These are phyloP conservation scores for Globisporangium middletonii DNA, from an alignment of 352 stramenopile genomes.

Conservation along the genomic window DNA sequence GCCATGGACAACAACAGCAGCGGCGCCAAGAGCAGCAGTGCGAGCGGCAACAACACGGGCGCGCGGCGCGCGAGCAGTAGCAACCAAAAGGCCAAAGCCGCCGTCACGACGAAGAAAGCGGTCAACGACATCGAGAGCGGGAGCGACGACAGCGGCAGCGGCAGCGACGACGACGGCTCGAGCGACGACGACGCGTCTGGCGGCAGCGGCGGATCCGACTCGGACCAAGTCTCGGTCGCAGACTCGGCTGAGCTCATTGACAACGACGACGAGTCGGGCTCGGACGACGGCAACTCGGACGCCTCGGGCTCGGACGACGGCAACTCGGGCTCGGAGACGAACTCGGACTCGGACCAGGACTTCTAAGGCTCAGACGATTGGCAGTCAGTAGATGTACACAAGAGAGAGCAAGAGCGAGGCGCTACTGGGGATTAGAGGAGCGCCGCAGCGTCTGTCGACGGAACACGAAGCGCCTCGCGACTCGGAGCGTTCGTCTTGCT, in stretches of 20 bases:
- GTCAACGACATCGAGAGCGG: conserved; percentile 35
- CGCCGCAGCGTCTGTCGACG: no score
- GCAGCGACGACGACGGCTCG: conserved; percentile 38
- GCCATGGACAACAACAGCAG: conserved; percentile 37
- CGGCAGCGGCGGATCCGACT: conserved; percentile 41
- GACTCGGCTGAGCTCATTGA: conserved; percentile 80
- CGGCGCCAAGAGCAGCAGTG: conserved; percentile 16
- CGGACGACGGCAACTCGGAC: conserved; percentile 41
- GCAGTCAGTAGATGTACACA: neutral
- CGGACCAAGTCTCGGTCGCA: conserved; percentile 76
- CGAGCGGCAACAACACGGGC: conserved; percentile 5
- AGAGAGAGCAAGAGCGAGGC: neutral
- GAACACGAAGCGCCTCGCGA: no score
- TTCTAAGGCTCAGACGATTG: conserved; percentile 29
- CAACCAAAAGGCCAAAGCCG: conserved; percentile 42
- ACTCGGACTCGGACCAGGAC: conserved; percentile 71
- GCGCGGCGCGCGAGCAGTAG: conserved; percentile 22
- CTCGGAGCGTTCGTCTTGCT: neutral
- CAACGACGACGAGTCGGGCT: conserved; percentile 74
- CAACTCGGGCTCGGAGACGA: conserved; percentile 43
- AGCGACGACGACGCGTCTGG: conserved; percentile 28
- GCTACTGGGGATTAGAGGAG: no score
- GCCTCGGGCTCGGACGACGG: conserved; percentile 16
- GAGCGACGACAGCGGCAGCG: conserved; percentile 42
- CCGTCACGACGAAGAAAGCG: conserved; percentile 22